Conservation (phyloP, 2,329 filamentous ascomycete species). For the Capronia americana region DNA sequence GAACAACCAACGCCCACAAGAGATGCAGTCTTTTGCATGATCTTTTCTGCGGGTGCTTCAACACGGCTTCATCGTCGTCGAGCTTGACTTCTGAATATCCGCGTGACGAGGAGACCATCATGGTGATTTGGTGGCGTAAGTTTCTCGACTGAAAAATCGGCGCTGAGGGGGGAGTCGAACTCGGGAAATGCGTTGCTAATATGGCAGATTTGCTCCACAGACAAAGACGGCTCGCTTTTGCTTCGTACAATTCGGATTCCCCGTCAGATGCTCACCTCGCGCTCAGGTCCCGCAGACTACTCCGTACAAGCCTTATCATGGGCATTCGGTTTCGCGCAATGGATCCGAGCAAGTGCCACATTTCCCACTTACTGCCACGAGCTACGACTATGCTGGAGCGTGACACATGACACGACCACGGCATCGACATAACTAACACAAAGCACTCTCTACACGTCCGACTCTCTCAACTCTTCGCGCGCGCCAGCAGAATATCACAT, state of each 20-base stretch:
- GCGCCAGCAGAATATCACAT: not conserved
- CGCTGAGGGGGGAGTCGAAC: not conserved
- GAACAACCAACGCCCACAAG: not conserved
- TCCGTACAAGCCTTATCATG: not conserved
- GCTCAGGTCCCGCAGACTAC: not conserved
- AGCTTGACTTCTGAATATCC: conserved; percentile 6
- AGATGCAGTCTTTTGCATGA: not conserved
- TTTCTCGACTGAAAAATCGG: too few relatives aligned
- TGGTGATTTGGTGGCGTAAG: not conserved
- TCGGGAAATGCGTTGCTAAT: not conserved
- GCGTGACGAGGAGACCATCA: not conserved
- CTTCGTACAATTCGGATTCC: not conserved
- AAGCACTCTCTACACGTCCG: not conserved
- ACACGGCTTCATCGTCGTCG: not conserved
- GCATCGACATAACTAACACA: not conserved
- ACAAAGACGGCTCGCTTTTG: not conserved
- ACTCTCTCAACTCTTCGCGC: not conserved
- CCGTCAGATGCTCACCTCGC: not conserved
- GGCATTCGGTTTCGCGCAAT: not conserved
- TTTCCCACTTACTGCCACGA: not conserved
- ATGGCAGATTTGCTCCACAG: not conserved
- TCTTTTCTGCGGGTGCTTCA: not conserved
- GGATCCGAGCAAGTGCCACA: not conserved
- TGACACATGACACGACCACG: too few relatives aligned
- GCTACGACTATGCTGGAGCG: not conserved